Percentiles rank a stretch among this genome's conserved stretches.
Conservation (phyloP, 1,139 yeast species). For the Blastobotrys petasosporus region DNA sequence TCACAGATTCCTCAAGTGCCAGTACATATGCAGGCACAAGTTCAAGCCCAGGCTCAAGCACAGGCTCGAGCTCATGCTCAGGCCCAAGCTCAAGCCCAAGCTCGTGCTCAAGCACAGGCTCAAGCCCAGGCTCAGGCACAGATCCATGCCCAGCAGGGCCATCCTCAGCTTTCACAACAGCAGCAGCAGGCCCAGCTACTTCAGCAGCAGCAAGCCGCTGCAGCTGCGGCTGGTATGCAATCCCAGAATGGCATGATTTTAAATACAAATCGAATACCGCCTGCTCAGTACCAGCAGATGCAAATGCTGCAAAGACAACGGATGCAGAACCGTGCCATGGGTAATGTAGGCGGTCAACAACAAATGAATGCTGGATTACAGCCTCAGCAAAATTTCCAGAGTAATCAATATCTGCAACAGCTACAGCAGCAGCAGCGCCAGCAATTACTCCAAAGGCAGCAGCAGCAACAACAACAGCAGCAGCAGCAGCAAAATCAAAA, state of each 20-base stretch:
- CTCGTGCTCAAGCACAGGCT: conserved; percentile 10
- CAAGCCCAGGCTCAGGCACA: conserved; percentile 13
- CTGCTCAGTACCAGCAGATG: conserved; percentile 8
- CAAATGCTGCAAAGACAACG: not conserved
- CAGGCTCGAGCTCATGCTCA: conserved; percentile 10
- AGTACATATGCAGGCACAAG: conserved; percentile 16
- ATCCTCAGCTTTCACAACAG: conserved; percentile 5
- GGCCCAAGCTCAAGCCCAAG: conserved; percentile 9
- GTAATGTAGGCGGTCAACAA: not conserved
- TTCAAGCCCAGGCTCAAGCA: conserved; percentile 2
- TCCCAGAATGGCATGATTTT: not conserved
- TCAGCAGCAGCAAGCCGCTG: conserved; percentile 10
- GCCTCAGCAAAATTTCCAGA: conserved; percentile 14
- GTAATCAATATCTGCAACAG: conserved; percentile 14
- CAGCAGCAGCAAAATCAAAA: conserved; percentile 10
- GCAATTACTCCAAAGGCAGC: conserved; percentile 11
- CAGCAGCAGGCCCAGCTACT: conserved; percentile 13
- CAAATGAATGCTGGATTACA: conserved; percentile 4
- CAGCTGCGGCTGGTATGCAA: conserved; percentile 3
- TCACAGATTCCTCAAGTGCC: conserved; percentile 14
- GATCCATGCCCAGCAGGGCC: not conserved
- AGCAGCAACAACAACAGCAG: conserved; percentile 13
- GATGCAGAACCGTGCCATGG: not conserved
- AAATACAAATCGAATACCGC: not conserved
- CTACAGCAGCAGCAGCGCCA: conserved; percentile 11